phyloP scores from a whole-genome alignment of 2,329 filamentous ascomycete genomes.

The Phialophora macrospora region DNA sequence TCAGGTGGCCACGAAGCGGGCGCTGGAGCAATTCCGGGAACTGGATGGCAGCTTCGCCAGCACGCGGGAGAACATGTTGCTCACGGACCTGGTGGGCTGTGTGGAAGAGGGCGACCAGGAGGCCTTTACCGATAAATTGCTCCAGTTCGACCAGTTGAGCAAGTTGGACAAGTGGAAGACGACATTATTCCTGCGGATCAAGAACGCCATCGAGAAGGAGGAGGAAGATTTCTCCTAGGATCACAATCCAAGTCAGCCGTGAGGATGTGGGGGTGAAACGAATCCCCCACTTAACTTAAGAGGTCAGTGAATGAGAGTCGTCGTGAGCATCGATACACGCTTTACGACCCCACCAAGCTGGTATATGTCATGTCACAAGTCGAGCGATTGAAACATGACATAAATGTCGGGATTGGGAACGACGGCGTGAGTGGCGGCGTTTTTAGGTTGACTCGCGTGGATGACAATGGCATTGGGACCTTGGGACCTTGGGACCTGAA shows the following conservation, averaged over 20 bases:
- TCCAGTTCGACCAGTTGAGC: slow-evolving; percentile 87
- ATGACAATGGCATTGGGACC: no score
- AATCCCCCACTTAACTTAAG: not conserved
- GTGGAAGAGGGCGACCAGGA: slow-evolving; percentile 81
- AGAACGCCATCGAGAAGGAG: slow-evolving; percentile 77
- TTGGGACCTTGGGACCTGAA: no score
- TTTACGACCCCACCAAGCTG: not conserved
- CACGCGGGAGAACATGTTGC: slow-evolving; percentile 79
- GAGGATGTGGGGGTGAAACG: not conserved
- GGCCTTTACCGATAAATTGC: slow-evolving; percentile 81
- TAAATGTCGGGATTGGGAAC: no score
- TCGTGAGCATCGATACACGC: not conserved
- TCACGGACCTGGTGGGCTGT: slow-evolving; percentile 75
- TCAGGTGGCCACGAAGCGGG: slow-evolving; percentile 75
- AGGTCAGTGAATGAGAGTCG: not conserved
- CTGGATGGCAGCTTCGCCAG: slow-evolving; percentile 76
- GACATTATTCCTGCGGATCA: slow-evolving; percentile 77
- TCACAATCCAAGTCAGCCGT: no score
- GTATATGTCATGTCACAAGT: no score
- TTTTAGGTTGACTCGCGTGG: no score
- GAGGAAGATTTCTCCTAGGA: slow-evolving; percentile 69
- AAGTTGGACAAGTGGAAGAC: slow-evolving; percentile 99
- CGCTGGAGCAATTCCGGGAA: slow-evolving; percentile 80
- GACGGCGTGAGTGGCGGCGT: no score
- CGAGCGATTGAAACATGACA: no score